Base-by-base conservation (phyloP, 805 yeast species). In the Schizosaccharomyces octosporus region DNA sequence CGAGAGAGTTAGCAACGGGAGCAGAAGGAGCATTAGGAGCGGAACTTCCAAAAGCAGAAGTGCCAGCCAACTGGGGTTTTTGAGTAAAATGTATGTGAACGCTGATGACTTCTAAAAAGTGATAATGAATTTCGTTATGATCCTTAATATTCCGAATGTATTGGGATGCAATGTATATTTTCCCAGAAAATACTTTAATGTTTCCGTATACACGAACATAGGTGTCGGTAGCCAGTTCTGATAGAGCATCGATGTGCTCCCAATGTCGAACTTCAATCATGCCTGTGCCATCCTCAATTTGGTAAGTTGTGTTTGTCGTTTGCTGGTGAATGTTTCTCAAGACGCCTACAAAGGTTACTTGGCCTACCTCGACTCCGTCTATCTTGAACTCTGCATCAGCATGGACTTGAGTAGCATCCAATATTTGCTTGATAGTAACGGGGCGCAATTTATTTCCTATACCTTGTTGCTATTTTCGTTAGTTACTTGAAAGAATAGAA, bases 201-300 rank as follows among this genome's bases (percentile, higher is more conserved):
- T 74, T 67, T 13, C 79, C 79, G 48, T 72, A 71, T 2, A 81
- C 79, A 59, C 73, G 74, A 21, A 81, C 83, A 67, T 82, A 82
- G 42, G 67, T 64, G 54, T 70, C 72, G 4, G 61, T 66, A 41
- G 42, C 66, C 63, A 41, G 62, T 29, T 57, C 48, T 19, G 60
- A 36, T 2, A 57, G 32, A 24, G 51, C 42, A 21, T 48, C 61
- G 24, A 48, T 55, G 41, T 54, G 59, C 36, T 43, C 61, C 82
- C 84, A 81, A 63, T 75, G 73, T 62, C 79, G 73, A 62, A 81
- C 74, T n/a, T 79, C 80, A 15, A 78, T 69, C 0, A 74, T 66
- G 1, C 86, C 86, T 0, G 88, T 81, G 15, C 87, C 85, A 69
- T 84, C 89, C 66, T 82, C 86, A 11, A 84, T 65, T 15, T 78